Percentiles rank a stretch among this genome's conserved stretches.
phyloP scores from a whole-genome alignment of 1,284 basidiomycete species.

The Boletus chippewaensis region DNA sequence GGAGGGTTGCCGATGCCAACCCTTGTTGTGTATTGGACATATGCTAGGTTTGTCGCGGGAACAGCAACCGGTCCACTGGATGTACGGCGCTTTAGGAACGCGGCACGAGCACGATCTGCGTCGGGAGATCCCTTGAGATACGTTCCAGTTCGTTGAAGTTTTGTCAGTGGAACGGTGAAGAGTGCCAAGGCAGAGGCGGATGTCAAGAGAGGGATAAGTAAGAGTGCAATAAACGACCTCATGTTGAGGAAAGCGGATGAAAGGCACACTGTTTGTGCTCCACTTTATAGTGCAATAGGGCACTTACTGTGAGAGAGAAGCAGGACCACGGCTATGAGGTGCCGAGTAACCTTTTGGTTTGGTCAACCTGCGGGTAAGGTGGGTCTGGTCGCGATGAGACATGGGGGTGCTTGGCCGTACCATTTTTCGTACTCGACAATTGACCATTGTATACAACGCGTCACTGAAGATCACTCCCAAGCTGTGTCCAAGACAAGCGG shows the following conservation, averaged over 20 bases:
- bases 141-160: neutral
- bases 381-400: too few species aligned
- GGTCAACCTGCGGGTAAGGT: too few species aligned
- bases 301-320: too few species aligned
- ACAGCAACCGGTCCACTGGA: conserved; percentile 3
- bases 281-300: too few species aligned
- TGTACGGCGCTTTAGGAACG: conserved; percentile 6
- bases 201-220: neutral
- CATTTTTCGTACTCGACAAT: too few species aligned
- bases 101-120: conserved; percentile 14
- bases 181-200: neutral
- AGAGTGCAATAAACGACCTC: neutral
- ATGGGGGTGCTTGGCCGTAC: too few species aligned
- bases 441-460: too few species aligned
- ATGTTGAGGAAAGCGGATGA: neutral
- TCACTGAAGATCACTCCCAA: too few species aligned
- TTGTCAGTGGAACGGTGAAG: neutral
- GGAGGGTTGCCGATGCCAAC: conserved; percentile 21
- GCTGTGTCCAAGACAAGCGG: too few species aligned
- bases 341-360: too few species aligned
- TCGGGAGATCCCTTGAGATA: neutral
- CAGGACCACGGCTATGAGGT: too few species aligned
- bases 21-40: conserved; percentile 18
- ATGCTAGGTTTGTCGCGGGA: conserved; percentile 19
- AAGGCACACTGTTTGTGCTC: too few species aligned